These are phyloP conservation scores for Trypanosomatidae sp. DNA, from an alignment of 208 protist genomes.

Conservation along the genomic window DNA sequence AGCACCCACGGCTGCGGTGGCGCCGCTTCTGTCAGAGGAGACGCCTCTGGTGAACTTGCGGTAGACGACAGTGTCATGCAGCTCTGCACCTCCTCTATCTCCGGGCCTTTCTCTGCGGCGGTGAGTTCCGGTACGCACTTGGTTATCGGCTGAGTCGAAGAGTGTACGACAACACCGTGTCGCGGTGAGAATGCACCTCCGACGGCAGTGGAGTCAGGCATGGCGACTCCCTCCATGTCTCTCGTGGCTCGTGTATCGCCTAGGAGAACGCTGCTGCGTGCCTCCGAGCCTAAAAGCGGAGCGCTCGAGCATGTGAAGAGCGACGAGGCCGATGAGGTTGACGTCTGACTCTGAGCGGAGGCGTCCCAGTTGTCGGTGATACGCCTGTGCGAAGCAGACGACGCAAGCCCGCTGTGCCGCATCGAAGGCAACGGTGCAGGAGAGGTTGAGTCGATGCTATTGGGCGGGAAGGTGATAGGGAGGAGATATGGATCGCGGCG, in stretches of 20 bases:
- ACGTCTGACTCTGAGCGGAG: background rate
- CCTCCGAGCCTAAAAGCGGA: background rate
- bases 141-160: background rate
- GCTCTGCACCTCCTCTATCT: constrained; percentile 23
- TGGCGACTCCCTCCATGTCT: background rate
- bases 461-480: background rate
- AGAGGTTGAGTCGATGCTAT: background rate
- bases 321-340: background rate
- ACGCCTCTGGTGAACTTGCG: background rate
- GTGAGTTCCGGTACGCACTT: background rate
- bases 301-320: constrained; percentile 4
- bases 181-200: background rate
- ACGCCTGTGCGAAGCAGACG: background rate
- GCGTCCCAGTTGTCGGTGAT: background rate
- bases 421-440: constrained; percentile 14
- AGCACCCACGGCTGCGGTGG: background rate
- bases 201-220: background rate
- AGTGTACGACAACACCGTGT: background rate
- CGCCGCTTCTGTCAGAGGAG: background rate
- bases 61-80: constrained; percentile 26
- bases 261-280: background rate
- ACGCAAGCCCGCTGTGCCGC: background rate
- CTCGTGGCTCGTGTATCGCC: background rate
- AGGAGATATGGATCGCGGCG: background rate
- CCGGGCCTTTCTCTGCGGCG: background rate